These are phyloP conservation scores for Pterulicium gracile DNA, from an alignment of 1,284 basidiomycete genomes.

Conservation along the genomic window DNA sequence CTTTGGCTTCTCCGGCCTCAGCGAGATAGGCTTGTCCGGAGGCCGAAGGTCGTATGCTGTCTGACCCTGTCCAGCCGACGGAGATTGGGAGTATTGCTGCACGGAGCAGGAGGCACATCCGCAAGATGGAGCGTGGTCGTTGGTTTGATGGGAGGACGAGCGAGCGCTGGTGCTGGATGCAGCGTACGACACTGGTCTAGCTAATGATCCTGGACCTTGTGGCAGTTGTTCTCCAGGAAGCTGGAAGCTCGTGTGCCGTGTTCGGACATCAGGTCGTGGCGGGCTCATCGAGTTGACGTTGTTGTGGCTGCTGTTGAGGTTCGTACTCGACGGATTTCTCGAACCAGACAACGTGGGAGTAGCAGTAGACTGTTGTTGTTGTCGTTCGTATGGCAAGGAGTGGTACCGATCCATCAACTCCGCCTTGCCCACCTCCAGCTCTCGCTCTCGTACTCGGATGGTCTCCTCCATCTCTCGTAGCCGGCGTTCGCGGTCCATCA, in stretches of 20 bases:
- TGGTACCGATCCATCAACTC: neutral
- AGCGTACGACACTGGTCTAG: constrained; percentile 10
- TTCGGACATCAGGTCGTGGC: no score
- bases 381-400: constrained; percentile 1
- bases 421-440: constrained; percentile 30
- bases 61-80: no score
- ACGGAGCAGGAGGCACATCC: constrained; percentile 51
- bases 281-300: no score
- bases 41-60: constrained; percentile 29
- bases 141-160: constrained; percentile 14
- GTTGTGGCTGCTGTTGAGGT: neutral
- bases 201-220: constrained; percentile 8
- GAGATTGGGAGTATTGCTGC: constrained; percentile 31
- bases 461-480: constrained; percentile 37
- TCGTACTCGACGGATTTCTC: constrained; percentile 10
- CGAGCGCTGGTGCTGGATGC: constrained; percentile 10
- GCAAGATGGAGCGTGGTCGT: constrained; percentile 45
- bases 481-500: constrained; percentile 42
- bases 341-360: constrained; percentile 20
- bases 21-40: constrained; percentile 27
- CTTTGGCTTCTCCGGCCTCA: constrained; percentile 44
- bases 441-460: constrained; percentile 40
- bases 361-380: constrained; percentile 6
- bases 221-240: no score
- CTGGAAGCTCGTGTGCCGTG: neutral